phyloP scores from a whole-genome alignment of 768 basidiomycete species.

The Phlegmacium glaucopus region DNA sequence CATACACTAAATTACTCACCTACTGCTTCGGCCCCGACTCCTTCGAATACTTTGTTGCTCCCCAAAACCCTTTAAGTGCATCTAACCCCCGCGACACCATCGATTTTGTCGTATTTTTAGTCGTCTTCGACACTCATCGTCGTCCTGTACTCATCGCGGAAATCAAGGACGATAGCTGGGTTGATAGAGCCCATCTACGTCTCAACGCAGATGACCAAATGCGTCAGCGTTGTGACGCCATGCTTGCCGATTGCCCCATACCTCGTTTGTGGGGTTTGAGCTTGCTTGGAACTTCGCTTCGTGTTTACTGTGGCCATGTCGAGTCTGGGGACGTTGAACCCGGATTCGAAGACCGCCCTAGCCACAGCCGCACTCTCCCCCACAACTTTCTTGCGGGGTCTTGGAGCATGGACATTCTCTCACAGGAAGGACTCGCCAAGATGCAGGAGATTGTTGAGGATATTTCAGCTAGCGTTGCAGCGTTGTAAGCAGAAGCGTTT shows the following conservation, averaged over 20 bases:
- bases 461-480: conserved; percentile 12
- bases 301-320: conserved; percentile 32
- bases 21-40: conserved; percentile 25
- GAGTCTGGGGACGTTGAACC: conserved; percentile 21
- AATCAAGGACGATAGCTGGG: conserved; percentile 29
- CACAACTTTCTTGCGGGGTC: conserved; percentile 20
- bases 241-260: conserved; percentile 25
- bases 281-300: conserved; percentile 30
- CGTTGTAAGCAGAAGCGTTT: conserved; percentile 1
- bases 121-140: conserved; percentile 26
- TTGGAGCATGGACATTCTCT: conserved; percentile 33
- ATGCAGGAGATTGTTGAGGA: conserved; percentile 33
- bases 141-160: conserved; percentile 30
- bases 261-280: conserved; percentile 29
- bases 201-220: conserved; percentile 28
- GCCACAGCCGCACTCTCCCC: conserved; percentile 13
- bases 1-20: conserved; percentile 36
- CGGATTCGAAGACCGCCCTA: conserved; percentile 15
- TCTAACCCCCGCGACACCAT: conserved; percentile 16
- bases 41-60: conserved; percentile 23
- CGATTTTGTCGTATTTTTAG: conserved; percentile 24
- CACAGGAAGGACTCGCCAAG: conserved; percentile 27
- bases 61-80: conserved; percentile 22
- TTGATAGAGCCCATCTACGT: conserved; percentile 20
- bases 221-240: conserved; percentile 23